Conservation (phyloP, 768 basidiomycete species). For the Rubroboletus pulcherrimus region DNA sequence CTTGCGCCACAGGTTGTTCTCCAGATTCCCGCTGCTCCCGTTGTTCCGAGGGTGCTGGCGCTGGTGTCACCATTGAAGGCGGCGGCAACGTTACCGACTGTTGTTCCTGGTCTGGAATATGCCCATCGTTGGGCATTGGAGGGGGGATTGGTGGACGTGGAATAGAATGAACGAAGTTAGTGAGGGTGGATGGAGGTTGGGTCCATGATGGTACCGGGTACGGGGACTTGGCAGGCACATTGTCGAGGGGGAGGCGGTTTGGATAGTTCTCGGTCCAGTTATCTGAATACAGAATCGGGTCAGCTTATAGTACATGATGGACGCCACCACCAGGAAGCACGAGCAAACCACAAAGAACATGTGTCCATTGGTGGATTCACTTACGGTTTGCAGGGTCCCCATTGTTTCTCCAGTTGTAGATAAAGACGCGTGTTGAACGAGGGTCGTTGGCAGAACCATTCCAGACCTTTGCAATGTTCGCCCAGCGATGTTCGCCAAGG, state of each 20-base stretch:
- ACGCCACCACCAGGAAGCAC: neutral
- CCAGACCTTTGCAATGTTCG: conserved; percentile 2
- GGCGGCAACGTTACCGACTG: neutral
- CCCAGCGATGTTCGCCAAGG: conserved; percentile 28
- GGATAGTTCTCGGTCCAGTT: conserved; percentile 28
- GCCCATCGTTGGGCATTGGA: neutral
- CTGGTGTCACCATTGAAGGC: neutral
- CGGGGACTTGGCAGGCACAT: conserved; percentile 21
- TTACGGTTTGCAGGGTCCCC: conserved; percentile 31
- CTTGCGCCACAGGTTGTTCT: neutral
- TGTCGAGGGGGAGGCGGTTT: neutral
- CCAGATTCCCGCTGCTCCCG: neutral
- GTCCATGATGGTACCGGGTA: conserved; percentile 28
- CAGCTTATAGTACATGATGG: neutral
- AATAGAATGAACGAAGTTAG: conserved; percentile 22
- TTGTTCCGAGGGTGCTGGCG: neutral
- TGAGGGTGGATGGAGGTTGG: conserved; percentile 15
- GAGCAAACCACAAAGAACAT: neutral
- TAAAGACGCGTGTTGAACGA: conserved; percentile 21
- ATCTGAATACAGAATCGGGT: conserved; percentile 12
- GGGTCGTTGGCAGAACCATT: conserved; percentile 4
- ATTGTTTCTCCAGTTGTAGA: conserved; percentile 30
- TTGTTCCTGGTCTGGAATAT: neutral
- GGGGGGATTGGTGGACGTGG: conserved; percentile 11
- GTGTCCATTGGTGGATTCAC: neutral